Conservation (phyloP, 1,284 basidiomycete genomes). For the Heterobasidion occidentale region DNA sequence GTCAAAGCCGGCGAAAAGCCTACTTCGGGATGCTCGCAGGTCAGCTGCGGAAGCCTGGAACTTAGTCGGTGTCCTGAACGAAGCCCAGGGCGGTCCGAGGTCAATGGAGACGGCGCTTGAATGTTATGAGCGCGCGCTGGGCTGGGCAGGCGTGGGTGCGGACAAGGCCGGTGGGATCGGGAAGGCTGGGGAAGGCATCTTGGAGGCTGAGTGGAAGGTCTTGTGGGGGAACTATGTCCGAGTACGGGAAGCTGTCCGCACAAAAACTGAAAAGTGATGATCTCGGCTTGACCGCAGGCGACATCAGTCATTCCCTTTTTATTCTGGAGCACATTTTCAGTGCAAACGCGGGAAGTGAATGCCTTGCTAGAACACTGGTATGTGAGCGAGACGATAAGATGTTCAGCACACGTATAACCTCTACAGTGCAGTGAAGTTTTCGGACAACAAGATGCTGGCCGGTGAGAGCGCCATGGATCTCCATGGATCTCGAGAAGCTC, state of each 20-base stretch:
- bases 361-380: neutral
- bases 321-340: no score
- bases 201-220: conserved; percentile 50
- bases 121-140: conserved; percentile 54
- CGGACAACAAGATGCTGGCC: neutral
- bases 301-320: no score
- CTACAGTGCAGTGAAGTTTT: neutral
- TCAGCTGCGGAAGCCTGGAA: conserved; percentile 67
- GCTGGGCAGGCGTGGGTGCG: conserved; percentile 47
- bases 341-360: neutral
- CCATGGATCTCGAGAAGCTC: neutral
- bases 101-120: conserved; percentile 35
- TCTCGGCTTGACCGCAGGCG: no score
- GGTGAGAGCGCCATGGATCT: neutral
- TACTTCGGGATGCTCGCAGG: conserved; percentile 63
- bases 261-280: neutral
- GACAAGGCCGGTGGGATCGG: conserved; percentile 26
- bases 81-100: conserved; percentile 23
- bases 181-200: conserved; percentile 40
- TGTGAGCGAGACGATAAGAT: neutral
- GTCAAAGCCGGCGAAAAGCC: conserved; percentile 44
- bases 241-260: conserved; percentile 19
- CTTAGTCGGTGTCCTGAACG: conserved; percentile 43
- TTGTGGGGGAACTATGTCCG: conserved; percentile 44
- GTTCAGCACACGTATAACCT: no score